These are phyloP conservation scores for Dactylonectria macrodidyma DNA, from an alignment of 2,329 filamentous ascomycete genomes.

Conservation along the genomic window DNA sequence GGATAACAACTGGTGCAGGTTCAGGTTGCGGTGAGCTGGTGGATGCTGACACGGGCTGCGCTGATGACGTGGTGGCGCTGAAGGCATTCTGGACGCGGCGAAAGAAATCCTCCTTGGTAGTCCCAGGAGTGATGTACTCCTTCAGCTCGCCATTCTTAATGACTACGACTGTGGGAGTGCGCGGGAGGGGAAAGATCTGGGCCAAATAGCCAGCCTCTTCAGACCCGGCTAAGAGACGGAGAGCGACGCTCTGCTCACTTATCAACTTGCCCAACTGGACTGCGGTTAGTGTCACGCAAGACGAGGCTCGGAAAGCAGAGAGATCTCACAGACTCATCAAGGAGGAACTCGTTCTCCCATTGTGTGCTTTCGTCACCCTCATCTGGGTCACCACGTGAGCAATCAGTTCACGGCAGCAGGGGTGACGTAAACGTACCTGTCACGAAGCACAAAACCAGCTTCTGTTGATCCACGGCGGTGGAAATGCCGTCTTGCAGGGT, in stretches of 20 bases:
- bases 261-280: slow-evolving; percentile 70
- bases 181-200: slow-evolving; percentile 85
- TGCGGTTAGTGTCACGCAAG: slow-evolving; percentile 30
- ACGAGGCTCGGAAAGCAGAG: slow-evolving; percentile 8
- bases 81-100: slow-evolving; percentile 57
- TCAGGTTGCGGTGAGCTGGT: slow-evolving; percentile 36
- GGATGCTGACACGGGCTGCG: slow-evolving; percentile 36
- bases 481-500: slow-evolving; percentile 86
- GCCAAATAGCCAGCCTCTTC: slow-evolving; percentile 86
- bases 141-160: slow-evolving; percentile 85
- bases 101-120: slow-evolving; percentile 76
- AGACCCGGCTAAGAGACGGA: slow-evolving; percentile 80
- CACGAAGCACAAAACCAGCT: slow-evolving; percentile 89
- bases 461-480: slow-evolving; percentile 80
- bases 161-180: slow-evolving; percentile 83
- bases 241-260: slow-evolving; percentile 74
- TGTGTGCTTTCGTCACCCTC: slow-evolving; percentile 75
- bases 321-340: slow-evolving; percentile 66
- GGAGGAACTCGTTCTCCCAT: slow-evolving; percentile 82
- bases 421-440: slow-evolving; percentile 68
- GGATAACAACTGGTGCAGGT: slow-evolving; percentile 35
- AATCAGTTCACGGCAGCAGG: slow-evolving; percentile 6
- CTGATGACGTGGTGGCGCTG: slow-evolving; percentile 40
- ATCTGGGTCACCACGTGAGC: slow-evolving; percentile 37
- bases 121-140: slow-evolving; percentile 80